Base-by-base conservation (phyloP, 2,329 filamentous ascomycete genomes). In the Fusarium pseudocircinatum region DNA sequence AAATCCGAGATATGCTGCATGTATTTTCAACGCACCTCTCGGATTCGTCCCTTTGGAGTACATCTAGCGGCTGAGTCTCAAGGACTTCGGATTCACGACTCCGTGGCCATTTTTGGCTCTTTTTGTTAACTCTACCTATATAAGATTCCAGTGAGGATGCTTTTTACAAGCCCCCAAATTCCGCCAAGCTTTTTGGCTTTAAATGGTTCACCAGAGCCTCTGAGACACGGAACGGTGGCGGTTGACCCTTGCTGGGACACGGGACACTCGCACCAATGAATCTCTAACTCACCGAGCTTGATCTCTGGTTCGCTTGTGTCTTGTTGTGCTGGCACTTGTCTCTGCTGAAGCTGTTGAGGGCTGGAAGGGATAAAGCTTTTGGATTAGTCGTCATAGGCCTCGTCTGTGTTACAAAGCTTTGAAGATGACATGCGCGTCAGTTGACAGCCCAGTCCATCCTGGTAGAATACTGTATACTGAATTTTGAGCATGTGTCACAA, bases 211-310 rank as follows among this genome's bases (percentile, higher is more conserved):
- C 56, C 53, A 70, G 66, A 73, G 50, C 52, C 58, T 69, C 44
- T 72, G 40, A 60, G 63, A 67, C 60, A 64, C 69, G 60, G 62
- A 60, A 72, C 67, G 62, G 67, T 76, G 76, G 75, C 74, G 72
- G 63, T 67, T 60, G 54, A 65, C 61, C 63, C 66, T 62, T 46
- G 52, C 67, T 77, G 56, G 28, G 58, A 54, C 50, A 67, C 59
- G 56, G 28, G 58, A 54, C 50, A 67, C 59, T 65, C 67, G 24
- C 20, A 62, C 46, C 57, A 53, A 40, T 37, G 50, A 37, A 37
- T 66, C 56, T 64, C 69, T 75, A 77, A 71, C 76, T 78, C 75
- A 77, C 71, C 76, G 67, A 76, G 69, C 63, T 39, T 37, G 40
- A 53, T 34, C 46, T 43, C 15, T 43, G 44, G 49, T 57, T 75